Evolutionary conservation across 169 alveolate species (phyloP), one percentile per base, ranked within the genome.

Genomic region (Cryptosporidium canis): DNA sequence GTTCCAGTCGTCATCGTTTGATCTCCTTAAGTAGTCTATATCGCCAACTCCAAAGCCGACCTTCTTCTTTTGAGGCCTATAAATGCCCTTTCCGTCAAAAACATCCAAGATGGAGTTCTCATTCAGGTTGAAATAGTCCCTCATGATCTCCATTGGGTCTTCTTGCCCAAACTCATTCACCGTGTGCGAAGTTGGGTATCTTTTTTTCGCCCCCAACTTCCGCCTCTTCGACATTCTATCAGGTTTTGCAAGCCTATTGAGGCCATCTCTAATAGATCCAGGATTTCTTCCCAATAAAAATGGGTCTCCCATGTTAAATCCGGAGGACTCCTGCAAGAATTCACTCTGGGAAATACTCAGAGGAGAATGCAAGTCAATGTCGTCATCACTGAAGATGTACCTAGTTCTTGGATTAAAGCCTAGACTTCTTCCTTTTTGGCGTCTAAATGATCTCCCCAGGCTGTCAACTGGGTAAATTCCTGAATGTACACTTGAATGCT

Each of bases 311-410:
- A 14, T 24, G 27, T 77, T 77, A 33, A 77, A 77, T 24, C 87
- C 87, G 2, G 87, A 77, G 14, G 44, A 24, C 8, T 43, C 87
- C 3, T 55, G 87, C 5, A 61, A 43, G 14, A 58, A 44, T 14
- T 77, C 87, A 21, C 61, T 77, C 37, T 77, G 87, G 3, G 87
- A 77, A 29, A 77, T 77, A 41, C 71, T 77, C 27, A 77, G 12
- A 8, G 87, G 77, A 35, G 77, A 77, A 24, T 29, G 3, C 33
- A 7, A 12, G 39, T 58, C 87, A 35, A 58, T 61, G 21, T 77
- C 87, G 44, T 77, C 70, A 27, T 77, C 87, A 56, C 37, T 41
- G 44, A 31, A 77, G 2, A 77, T 37, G 11, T 41, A 39, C 24
- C 87, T 55, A 24, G 65, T 77, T 77, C 7, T 77, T 39, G 87